Evolutionary conservation across 2,329 filamentous ascomycete species (phyloP).

Genomic region (Plectosphaerella sp.): DNA sequence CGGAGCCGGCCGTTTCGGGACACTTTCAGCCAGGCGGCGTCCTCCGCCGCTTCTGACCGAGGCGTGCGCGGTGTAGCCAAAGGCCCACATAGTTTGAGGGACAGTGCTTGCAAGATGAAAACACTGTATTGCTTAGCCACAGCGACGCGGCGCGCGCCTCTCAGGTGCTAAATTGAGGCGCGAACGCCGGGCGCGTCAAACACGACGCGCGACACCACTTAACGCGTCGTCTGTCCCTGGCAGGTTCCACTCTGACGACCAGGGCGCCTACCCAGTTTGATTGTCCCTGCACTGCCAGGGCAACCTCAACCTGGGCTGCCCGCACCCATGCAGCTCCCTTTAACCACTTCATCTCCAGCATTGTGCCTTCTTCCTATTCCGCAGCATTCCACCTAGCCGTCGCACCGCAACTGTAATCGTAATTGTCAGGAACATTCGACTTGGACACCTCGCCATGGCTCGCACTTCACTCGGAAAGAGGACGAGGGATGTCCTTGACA

Average conservation of each 20-base stretch:
- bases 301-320: background rate
- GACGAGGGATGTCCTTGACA: slow-evolving; percentile 11
- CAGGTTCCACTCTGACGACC: background rate
- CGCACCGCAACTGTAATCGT: background rate
- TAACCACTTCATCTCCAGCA: background rate
- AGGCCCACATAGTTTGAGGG: too few relatives aligned
- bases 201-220: slow-evolving; percentile 1
- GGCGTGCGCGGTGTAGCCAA: too few relatives aligned
- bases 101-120: too few relatives aligned
- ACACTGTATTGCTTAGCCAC: background rate
- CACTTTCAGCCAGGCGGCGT: too few relatives aligned
- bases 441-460: slow-evolving; percentile 11
- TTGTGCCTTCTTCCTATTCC: background rate
- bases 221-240: background rate
- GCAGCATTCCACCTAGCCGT: background rate
- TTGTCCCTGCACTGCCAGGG: background rate
- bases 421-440: background rate
- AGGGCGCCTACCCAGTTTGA: background rate
- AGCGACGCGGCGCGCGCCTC: background rate
- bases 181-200: background rate
- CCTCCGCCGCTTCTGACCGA: too few relatives aligned
- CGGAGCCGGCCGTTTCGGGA: too few relatives aligned
- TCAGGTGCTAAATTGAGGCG: background rate
- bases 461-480: slow-evolving; percentile 17
- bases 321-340: background rate